phyloP scores from a whole-genome alignment of 2,329 filamentous ascomycete species.

The Epichloe amarillans region DNA sequence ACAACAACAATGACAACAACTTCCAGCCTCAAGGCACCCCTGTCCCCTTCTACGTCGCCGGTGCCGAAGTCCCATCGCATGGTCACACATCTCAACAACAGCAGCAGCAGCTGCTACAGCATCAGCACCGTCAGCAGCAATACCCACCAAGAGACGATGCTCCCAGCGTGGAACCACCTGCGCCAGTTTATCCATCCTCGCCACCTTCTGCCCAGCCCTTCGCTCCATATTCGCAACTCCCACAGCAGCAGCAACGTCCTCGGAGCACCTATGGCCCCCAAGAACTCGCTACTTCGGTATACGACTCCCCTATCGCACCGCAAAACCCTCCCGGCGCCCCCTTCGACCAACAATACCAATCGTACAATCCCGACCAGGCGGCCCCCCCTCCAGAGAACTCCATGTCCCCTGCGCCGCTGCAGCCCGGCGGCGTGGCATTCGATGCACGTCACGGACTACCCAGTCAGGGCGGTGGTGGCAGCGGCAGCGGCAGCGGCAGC shows the following conservation, averaged over 20 bases:
- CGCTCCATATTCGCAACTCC: constrained; percentile 33
- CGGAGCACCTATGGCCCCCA: constrained; percentile 61
- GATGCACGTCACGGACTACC: constrained; percentile 38
- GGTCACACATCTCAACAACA: constrained; percentile 26
- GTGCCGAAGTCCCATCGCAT: constrained; percentile 37
- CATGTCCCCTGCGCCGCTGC: constrained; percentile 29
- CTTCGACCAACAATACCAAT: constrained; percentile 25
- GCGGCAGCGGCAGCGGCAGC: neutral
- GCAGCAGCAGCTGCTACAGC: neutral
- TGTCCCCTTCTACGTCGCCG: constrained; percentile 54
- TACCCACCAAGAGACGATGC: constrained; percentile 40
- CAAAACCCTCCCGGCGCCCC: constrained; percentile 27
- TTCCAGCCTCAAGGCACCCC: constrained; percentile 20
- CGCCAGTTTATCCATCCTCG: constrained; percentile 32
- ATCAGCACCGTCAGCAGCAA: constrained; percentile 11
- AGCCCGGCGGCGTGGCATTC: constrained; percentile 31
- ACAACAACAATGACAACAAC: constrained; percentile 22
- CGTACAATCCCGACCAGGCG: constrained; percentile 24
- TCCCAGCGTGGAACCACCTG: constrained; percentile 25
- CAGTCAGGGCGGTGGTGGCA: constrained; percentile 22
- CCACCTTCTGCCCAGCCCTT: constrained; percentile 30
- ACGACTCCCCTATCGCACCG: constrained; percentile 56
- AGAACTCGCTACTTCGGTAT: constrained; percentile 64
- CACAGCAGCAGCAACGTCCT: constrained; percentile 35
- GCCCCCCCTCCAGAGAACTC: constrained; percentile 21